Conservation (phyloP, 495 filamentous ascomycete species). For the Massariosphaeria phaeospora region DNA sequence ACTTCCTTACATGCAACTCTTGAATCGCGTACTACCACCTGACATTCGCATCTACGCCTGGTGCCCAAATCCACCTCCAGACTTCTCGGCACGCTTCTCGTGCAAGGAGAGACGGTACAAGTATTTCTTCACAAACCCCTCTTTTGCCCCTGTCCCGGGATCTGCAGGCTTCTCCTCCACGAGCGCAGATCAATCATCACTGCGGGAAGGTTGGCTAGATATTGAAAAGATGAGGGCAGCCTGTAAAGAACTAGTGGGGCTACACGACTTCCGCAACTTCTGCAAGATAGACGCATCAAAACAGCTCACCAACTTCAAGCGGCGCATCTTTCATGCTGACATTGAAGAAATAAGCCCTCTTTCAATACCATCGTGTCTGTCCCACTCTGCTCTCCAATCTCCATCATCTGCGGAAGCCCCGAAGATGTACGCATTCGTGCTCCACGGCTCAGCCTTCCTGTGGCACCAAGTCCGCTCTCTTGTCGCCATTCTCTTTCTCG, state of each 20-base stretch:
- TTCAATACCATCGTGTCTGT: conserved; percentile 25
- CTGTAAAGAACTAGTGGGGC: conserved; percentile 70
- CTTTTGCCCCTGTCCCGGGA: conserved; percentile 60
- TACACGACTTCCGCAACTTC: conserved; percentile 95
- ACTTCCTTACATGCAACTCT: conserved; percentile 68
- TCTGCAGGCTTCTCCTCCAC: conserved; percentile 37
- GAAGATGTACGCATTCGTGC: conserved; percentile 76
- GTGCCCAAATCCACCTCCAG: conserved; percentile 72
- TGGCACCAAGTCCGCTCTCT: conserved; percentile 98
- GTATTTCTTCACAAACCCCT: conserved; percentile 96
- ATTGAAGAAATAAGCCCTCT: conserved; percentile 57
- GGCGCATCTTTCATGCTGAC: conserved; percentile 68
- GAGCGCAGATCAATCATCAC: background rate
- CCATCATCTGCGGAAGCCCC: conserved; percentile 36
- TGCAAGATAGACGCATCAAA: conserved; percentile 85
- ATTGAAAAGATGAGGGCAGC: conserved; percentile 81
- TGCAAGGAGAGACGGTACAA: conserved; percentile 84
- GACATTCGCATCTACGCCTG: conserved; percentile 90
- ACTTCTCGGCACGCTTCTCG: conserved; percentile 89
- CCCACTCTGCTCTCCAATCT: conserved; percentile 12
- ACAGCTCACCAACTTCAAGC: conserved; percentile 74
- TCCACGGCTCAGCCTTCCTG: conserved; percentile 88
- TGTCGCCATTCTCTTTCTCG: conserved; percentile 75
- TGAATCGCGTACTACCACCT: conserved; percentile 81
- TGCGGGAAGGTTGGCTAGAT: conserved; percentile 58